These are phyloP conservation scores for Pichia exigua DNA, from an alignment of 805 yeast species.

Conservation along the genomic window DNA sequence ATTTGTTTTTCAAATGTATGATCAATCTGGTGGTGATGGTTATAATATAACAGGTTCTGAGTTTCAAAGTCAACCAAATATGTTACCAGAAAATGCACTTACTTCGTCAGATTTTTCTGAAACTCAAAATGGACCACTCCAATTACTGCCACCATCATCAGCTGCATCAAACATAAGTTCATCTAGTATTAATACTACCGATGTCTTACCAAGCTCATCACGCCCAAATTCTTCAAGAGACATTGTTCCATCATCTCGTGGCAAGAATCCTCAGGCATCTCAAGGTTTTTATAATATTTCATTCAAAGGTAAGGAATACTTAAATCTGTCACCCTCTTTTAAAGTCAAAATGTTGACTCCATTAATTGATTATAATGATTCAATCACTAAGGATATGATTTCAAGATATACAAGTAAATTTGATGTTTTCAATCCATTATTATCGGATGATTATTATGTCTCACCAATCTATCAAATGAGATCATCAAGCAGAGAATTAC, in stretches of 20 bases:
- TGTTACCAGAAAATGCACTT: neutral
- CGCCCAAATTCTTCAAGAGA: neutral
- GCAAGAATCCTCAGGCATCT: neutral
- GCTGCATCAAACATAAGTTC: neutral
- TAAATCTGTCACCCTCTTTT: conserved; percentile 1
- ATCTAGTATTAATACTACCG: neutral
- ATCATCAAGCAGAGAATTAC: conserved; percentile 17
- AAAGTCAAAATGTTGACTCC: conserved; percentile 3
- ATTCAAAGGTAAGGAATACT: conserved; percentile 2
- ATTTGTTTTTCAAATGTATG: conserved; percentile 8
- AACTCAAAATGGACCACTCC: neutral
- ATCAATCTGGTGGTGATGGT: neutral
- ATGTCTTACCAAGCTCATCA: neutral
- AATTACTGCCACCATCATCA: neutral
- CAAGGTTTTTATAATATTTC: neutral
- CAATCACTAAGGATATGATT: conserved; percentile 10
- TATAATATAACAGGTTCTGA: neutral
- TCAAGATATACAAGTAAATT: conserved; percentile 22
- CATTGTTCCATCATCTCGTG: neutral
- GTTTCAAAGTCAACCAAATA: conserved; percentile 9
- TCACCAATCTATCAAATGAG: conserved; percentile 18
- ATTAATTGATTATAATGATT: conserved; percentile 4
- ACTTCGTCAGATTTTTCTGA: neutral
- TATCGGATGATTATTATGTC: conserved; percentile 5
- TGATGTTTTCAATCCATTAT: conserved; percentile 18